Evolutionary conservation across 441 rosid species (phyloP), one percentile per base, ranked within the genome.

Genomic region (Bocquillonia castaneifolia): DNA sequence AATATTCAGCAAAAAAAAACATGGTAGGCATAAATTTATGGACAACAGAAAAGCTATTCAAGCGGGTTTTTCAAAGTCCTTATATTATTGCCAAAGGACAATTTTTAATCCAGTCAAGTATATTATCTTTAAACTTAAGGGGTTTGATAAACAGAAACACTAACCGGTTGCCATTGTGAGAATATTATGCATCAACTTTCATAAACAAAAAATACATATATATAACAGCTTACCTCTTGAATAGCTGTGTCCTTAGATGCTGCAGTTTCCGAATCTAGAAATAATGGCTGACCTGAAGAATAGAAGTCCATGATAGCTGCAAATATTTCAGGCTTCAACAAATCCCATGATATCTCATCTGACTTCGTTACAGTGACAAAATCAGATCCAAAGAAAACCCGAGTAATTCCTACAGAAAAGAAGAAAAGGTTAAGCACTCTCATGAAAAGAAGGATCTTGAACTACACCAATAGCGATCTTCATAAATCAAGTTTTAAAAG

Each of bases 251-350:
- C 97, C 73, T 79, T 89, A 51, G 99, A 85, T 44, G 91, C 84
- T 22, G 88, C 79, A 77, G 86, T 72, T 81, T 86, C 71, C 0
- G 91, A 75, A 70, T 91, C 97, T 5, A 85, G 73, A 86, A 93
- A 91, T 78, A 93, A 80, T 59, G 96, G 79, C 77, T 82, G 85
- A 37, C 92, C 93, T 71, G 96, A 91, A 57, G 97, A 85, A 79
- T 91, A 91, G 64, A 94, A 94, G 70, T 94, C 97, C 97, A 87
- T 90, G 36, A 94, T 85, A 12, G 85, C 97, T 6, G 97, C 97
- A 84, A 94, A 91, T 18, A 90, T 77, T 75, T 94, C 96, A 76
- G 97, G 96, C 74, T 88, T 88, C 32, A 94, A 83, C 10, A 88
- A 39, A 67, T 91, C 96, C 97, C 97, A 94, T 14, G 94, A 75